Percentiles rank a stretch among this genome's conserved stretches.
Conservation (phyloP, 139 green algal genomes). For the Ulvella scutata region DNA sequence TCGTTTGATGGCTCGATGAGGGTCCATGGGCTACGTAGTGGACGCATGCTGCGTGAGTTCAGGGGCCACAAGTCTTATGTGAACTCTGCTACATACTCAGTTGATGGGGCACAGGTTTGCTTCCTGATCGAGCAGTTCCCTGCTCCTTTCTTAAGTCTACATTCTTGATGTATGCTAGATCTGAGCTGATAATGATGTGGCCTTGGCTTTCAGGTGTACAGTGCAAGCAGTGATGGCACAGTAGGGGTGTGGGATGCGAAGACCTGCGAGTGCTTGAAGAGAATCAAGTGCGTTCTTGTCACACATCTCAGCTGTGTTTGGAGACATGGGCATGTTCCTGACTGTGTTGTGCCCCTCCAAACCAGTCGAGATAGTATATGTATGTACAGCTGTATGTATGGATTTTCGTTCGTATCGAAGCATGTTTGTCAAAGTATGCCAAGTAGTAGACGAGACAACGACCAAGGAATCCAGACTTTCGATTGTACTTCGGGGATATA, state of each 20-base stretch:
- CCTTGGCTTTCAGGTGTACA: conserved; percentile 41
- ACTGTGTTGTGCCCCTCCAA: no score
- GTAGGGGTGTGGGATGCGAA: conserved; percentile 88
- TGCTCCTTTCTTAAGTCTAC: background rate
- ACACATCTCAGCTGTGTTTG: background rate
- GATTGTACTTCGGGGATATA: no score
- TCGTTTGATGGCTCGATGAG: conserved; percentile 78
- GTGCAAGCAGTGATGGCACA: conserved; percentile 58
- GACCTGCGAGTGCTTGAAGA: conserved; percentile 62
- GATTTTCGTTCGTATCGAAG: no score
- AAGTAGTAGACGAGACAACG: no score
- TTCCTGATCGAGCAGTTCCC: background rate
- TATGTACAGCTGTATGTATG: no score
- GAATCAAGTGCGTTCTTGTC: conserved; percentile 34
- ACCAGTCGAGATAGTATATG: no score
- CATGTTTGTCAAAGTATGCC: no score
- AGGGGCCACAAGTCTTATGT: conserved; percentile 87
- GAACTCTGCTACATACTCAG: conserved; percentile 62
- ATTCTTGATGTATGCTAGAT: background rate
- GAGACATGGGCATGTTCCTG: background rate
- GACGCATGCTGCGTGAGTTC: conserved; percentile 94
- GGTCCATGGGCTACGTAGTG: conserved; percentile 91
- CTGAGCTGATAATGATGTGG: background rate
- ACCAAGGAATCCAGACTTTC: no score
- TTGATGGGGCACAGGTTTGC: conserved; percentile 46